Evolutionary conservation across 345 rosid species (phyloP).

Genomic region (Bretschneidera sinensis): DNA sequence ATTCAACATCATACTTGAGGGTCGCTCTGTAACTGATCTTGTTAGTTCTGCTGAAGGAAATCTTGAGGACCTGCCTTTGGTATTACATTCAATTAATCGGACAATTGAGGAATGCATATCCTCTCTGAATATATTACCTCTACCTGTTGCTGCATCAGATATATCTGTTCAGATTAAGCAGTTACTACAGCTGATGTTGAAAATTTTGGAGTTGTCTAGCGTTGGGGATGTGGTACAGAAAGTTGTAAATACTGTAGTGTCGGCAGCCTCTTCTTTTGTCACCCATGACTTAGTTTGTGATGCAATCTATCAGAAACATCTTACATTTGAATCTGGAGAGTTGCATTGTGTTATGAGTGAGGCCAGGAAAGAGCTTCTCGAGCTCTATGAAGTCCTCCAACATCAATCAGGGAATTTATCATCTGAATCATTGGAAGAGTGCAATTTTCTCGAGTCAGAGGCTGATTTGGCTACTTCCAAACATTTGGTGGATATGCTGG

Average conservation of each 20-base stretch:
- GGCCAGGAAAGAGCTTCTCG: slow-evolving; percentile 54
- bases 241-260: slow-evolving; percentile 45
- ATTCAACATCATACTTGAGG: slow-evolving; percentile 89
- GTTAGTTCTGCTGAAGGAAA: slow-evolving; percentile 84
- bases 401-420: slow-evolving; percentile 37
- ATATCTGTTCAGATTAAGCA: slow-evolving; percentile 65
- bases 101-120: slow-evolving; percentile 64
- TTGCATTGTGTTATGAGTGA: slow-evolving; percentile 36
- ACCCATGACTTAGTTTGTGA: slow-evolving; percentile 34
- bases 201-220: slow-evolving; percentile 49
- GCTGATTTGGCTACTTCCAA: slow-evolving; percentile 51
- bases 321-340: slow-evolving; percentile 34
- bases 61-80: slow-evolving; percentile 89
- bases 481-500: slow-evolving; percentile 60
- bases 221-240: slow-evolving; percentile 45
- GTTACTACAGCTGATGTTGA: slow-evolving; percentile 57
- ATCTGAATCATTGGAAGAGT: slow-evolving; percentile 31
- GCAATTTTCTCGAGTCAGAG: slow-evolving; percentile 50
- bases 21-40: slow-evolving; percentile 79
- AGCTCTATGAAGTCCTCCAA: slow-evolving; percentile 39
- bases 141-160: slow-evolving; percentile 49
- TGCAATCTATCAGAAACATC: slow-evolving; percentile 37
- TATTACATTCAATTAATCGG: slow-evolving; percentile 58
- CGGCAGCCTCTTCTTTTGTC: slow-evolving; percentile 54
- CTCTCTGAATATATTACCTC: slow-evolving; percentile 59